A percentile compares a stretch with the other conserved stretches of the same genome.
Conservation (phyloP, 257 asterid species). For the Petunia axillaris region DNA sequence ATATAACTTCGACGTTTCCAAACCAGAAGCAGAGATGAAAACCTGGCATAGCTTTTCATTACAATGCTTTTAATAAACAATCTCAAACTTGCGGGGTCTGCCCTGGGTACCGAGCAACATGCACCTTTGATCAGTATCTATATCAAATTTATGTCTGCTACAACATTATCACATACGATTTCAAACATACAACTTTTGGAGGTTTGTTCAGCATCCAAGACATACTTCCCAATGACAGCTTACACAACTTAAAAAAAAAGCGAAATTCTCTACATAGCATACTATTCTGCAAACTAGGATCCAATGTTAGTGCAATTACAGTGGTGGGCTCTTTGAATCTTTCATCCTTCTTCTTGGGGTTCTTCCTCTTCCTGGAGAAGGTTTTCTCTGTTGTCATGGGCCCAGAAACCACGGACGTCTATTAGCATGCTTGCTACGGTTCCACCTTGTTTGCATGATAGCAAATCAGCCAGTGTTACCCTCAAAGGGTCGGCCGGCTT, state of each 20-base stretch:
- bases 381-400: slow-evolving; percentile 96
- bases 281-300: slow-evolving; percentile 23
- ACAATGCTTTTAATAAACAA: background rate
- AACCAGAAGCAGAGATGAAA: background rate
- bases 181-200: slow-evolving; percentile 2
- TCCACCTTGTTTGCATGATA: slow-evolving; percentile 92
- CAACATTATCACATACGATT: background rate
- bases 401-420: slow-evolving; percentile 98
- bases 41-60: slow-evolving; percentile 5
- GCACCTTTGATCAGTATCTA: slow-evolving; percentile 12
- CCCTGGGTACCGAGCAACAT: background rate
- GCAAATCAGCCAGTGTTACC: slow-evolving; percentile 76
- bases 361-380: slow-evolving; percentile 99
- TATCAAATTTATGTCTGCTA: slow-evolving; percentile 1
- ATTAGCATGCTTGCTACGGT: slow-evolving; percentile 99
- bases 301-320: slow-evolving; percentile 18
- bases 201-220: slow-evolving; percentile 22
- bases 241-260: background rate
- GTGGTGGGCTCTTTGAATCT: slow-evolving; percentile 15
- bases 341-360: slow-evolving; percentile 79
- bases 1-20: too few species aligned
- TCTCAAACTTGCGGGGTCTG: background rate
- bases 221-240: background rate
- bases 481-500: slow-evolving; percentile 80
- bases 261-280: slow-evolving; percentile 13